Base-by-base conservation (phyloP, 139 green algal genomes). In the Pedinophyceae sp. region DNA sequence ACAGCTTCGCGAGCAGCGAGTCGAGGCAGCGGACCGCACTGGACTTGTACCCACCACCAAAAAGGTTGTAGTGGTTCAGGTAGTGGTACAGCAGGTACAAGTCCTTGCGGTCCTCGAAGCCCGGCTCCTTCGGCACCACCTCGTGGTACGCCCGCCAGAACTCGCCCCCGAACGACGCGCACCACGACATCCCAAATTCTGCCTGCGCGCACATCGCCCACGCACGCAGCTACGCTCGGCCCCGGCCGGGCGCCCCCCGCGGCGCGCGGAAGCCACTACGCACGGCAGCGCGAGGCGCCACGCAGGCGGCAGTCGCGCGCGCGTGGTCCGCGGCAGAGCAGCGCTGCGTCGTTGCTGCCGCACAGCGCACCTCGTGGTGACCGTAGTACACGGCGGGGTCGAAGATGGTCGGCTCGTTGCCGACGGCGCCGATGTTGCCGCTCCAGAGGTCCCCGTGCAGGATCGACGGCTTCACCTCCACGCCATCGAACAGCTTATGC, bases 391-490 rank as follows among this genome's bases (percentile, higher is more conserved):
- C 65, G 23, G 79, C 81, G 15, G 81, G 82, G 47, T 90, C 87
- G 48, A 93, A 92, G 20, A 96, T 81, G 40, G 67, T 34, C 0
- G 85, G 79, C 41, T 70, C 27, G 0, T 81, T 80, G 4, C 84
- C 73, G 1, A 80, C 73, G 0, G 62, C 66, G 1, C 69, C 76
- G 28, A 97, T 89, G 68, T 98, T 97, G 48, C 91, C 91, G 55
- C 71, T 87, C 91, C 91, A 98, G 13, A 98, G 67, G 67, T 98
- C 91, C 3, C 78, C 90, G 57, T 98, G 90, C 39, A 98, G 70
- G 7, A 94, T 74, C 25, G 63, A 75, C 17, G 86, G 84, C 48
- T 65, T 70, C 30, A 94, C 70, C 27, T 72, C 46, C 2, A 78
- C 41, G 0, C 74, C 83, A 19, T 84, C 68, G 53, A 97, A 93